A percentile compares a stretch with the other conserved stretches of the same genome.
phyloP scores from a whole-genome alignment of 1,139 yeast species.

The Ogataea hybrid region DNA sequence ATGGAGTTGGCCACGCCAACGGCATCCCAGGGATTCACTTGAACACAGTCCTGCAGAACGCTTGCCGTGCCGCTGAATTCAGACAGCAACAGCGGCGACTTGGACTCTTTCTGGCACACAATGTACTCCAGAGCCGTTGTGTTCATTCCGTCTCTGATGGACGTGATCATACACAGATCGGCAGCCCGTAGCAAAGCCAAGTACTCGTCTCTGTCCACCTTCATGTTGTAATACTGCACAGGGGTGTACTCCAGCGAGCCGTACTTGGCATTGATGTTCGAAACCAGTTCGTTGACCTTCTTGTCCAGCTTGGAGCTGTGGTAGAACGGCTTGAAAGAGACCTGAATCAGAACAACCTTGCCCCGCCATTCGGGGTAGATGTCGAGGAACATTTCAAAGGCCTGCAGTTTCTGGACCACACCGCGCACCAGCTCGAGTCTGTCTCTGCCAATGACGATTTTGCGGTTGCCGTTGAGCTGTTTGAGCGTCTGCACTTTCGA shows the following conservation, averaged over 20 bases:
- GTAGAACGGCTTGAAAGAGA: constrained; percentile 73
- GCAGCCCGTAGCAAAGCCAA: constrained; percentile 85
- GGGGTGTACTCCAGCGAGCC: constrained; percentile 82
- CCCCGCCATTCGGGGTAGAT: constrained; percentile 93
- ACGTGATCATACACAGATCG: constrained; percentile 83
- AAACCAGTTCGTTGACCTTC: constrained; percentile 75
- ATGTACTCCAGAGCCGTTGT: constrained; percentile 93
- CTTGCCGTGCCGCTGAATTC: constrained; percentile 95
- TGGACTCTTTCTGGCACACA: constrained; percentile 72
- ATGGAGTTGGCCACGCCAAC: constrained; percentile 89
- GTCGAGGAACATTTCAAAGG: constrained; percentile 77
- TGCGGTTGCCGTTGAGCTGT: constrained; percentile 68
- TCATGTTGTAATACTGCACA: constrained; percentile 87
- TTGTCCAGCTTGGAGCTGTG: constrained; percentile 64
- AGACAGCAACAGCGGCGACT: constrained; percentile 77
- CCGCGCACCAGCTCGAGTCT: constrained; percentile 79
- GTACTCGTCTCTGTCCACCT: constrained; percentile 86
- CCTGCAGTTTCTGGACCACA: constrained; percentile 76
- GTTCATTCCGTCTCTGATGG: constrained; percentile 95
- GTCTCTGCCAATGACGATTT: constrained; percentile 81
- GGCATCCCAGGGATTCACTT: constrained; percentile 96
- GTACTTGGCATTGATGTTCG: constrained; percentile 76
- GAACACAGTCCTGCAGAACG: constrained; percentile 71
- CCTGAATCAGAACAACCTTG: constrained; percentile 86
- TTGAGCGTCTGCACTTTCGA: constrained; percentile 52